phyloP scores from a whole-genome alignment of 2,329 filamentous ascomycete genomes.

The Penicillium corylophilum region DNA sequence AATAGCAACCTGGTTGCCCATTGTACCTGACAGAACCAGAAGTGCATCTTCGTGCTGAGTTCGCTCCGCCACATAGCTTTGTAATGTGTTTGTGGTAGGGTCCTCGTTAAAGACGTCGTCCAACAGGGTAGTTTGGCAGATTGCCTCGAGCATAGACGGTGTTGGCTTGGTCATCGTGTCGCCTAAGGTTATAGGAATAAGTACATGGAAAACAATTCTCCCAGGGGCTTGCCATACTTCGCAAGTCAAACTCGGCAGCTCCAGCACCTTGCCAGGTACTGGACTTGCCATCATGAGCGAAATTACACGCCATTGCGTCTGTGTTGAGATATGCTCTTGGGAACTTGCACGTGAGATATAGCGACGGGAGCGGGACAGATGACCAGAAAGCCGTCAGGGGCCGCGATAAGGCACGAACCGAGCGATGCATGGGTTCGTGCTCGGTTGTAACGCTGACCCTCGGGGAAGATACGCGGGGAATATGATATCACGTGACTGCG shows the following conservation, averaged over 20 bases:
- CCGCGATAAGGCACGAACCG: slow-evolving; percentile 10
- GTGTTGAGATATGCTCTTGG: slow-evolving; percentile 24
- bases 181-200: slow-evolving; percentile 37
- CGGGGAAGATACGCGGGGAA: slow-evolving; percentile 7
- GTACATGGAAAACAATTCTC: background rate
- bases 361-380: too few species aligned
- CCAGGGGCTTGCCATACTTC: slow-evolving; percentile 39
- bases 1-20: slow-evolving; percentile 88
- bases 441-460: background rate
- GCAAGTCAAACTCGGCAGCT: slow-evolving; percentile 57
- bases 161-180: slow-evolving; percentile 76
- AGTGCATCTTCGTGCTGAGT: slow-evolving; percentile 74
- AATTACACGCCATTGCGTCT: slow-evolving; percentile 6
- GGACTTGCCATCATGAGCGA: slow-evolving; percentile 14
- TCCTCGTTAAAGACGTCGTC: slow-evolving; percentile 87
- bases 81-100: slow-evolving; percentile 71
- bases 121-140: slow-evolving; percentile 69
- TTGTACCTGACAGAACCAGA: slow-evolving; percentile 84
- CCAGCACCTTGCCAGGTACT: slow-evolving; percentile 47
- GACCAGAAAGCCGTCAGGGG: slow-evolving; percentile 9
- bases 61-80: slow-evolving; percentile 70
- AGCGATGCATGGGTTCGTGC: slow-evolving; percentile 15
- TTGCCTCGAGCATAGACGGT: slow-evolving; percentile 75
- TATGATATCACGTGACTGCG: slow-evolving; percentile 5
- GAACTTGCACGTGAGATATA: background rate